Evolutionary conservation across 2,329 filamentous ascomycete species (phyloP), one percentile per base, ranked within the genome.

Genomic region (Drechmeria coniospora): DNA sequence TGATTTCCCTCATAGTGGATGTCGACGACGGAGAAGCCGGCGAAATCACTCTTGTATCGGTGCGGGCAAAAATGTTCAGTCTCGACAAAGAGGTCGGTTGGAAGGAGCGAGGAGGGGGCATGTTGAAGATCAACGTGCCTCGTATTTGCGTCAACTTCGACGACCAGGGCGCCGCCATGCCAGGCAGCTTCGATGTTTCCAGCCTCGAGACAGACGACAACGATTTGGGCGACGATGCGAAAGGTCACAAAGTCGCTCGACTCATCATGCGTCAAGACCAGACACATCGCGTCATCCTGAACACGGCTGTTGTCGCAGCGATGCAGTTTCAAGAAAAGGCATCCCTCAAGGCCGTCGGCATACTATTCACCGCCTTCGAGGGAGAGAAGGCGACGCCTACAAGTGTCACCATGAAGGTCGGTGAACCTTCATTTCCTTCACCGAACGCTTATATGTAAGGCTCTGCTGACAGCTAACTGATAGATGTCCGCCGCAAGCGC

Each of bases 181-280:
- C 65, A 2, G 61, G 61, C 15, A 62, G 59, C 11, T 74, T 74
- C 33, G 66, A 74, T 39, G 59, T 60, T 12, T 71, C 68, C 5
- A 48, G 48, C 11, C 44, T 68, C 4, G 61, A 64, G 27, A 51
- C 61, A 3, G 57, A 64, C 12, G 55, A 59, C 2, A 49, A 48
- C 8, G 51, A 44, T 22, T n/a, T n/a, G n/a, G 45, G 39, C 4
- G 41, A 39, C 13, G 45, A 37, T 2, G 26, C 32, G 6, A 36
- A 41, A 32, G 38, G 40, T 12, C 52, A 58, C 28, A 65, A 65
- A 37, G 59, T 70, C 31, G 65, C 77, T 15, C 78, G 87, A 23
- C 68, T 95, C 38, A 68, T 95, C 35, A 84, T 94, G 74, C 77
- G 87, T 12, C 83, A 92, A 39, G 86, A 94, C 44, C 83, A 84